Evolutionary conservation across 495 filamentous ascomycete species (phyloP), one percentile per base, ranked within the genome.

Genomic region (Xylaria scruposa): DNA sequence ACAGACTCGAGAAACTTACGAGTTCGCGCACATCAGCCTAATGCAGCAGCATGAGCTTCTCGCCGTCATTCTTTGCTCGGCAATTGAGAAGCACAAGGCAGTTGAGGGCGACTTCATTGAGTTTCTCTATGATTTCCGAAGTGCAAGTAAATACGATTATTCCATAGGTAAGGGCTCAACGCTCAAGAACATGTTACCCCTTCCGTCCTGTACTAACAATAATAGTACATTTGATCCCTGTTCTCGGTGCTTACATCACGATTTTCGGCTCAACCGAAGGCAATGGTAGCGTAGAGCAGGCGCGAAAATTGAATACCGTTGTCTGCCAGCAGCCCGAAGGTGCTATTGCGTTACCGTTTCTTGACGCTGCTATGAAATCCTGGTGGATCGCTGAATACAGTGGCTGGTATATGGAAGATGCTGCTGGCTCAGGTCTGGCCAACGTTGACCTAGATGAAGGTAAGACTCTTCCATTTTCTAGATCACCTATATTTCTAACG

Each of bases 301-400:
- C 92, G 38, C 88, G 91, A 73, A 82, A 87, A 33, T 79, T 97
- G 8, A 89, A 97, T 76, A 76, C 86, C n/a, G 81, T 86, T 24
- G 85, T 97, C 31, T 87, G 90, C 68, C 83, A 87, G 46, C 83
- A 85, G 26, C 85, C 86, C 53, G 92, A 95, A 46, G 84, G 85
- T 62, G 85, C 91, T 24, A 73, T 82, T 19, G 97, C 84, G 7
- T 77, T 97, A 56, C 85, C 89, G 38, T 88, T 88, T 71, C 88
- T 98, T 33, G 91, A 94, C 70, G 94, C 94, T 62, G 90, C 93
- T 3, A 84, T 92, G 10, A 86, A 86, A 33, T 87, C 89, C 5
- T 91, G 91, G 85, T 99, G 96, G 96, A 86, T 98, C 47, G 90
- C 92, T 56, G 93, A 97, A 69, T 97, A 97, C 79, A 97, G 93